Percentiles rank a stretch among this genome's conserved stretches.
Evolutionary conservation across 768 basidiomycete genomes (phyloP).

Genomic region (Boletellus sp.): DNA sequence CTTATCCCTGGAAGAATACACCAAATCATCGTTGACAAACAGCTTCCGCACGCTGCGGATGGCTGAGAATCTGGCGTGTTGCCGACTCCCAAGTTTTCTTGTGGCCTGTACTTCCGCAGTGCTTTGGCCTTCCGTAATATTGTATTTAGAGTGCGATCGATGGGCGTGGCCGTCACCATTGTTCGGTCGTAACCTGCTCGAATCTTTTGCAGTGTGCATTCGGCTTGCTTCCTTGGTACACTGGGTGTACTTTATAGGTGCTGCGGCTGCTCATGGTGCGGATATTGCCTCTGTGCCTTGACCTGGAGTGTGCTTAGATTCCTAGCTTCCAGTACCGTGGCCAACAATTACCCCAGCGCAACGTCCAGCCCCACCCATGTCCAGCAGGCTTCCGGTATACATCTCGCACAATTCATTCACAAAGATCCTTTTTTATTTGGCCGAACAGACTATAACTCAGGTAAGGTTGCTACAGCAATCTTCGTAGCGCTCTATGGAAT

Average conservation of each 20-base stretch:
- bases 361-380: slow-evolving; percentile 8
- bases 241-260: neutral
- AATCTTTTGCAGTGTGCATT: neutral
- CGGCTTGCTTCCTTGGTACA: neutral
- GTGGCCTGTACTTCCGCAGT: slow-evolving; percentile 3
- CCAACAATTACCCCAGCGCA: neutral
- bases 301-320: neutral
- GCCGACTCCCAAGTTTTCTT: neutral
- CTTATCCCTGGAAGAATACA: neutral
- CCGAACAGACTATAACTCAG: slow-evolving; percentile 24
- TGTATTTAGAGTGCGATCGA: neutral
- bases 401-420: neutral
- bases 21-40: neutral
- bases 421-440: neutral
- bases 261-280: slow-evolving; percentile 8
- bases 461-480: slow-evolving; percentile 17
- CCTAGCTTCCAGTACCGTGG: slow-evolving; percentile 5
- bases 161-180: neutral
- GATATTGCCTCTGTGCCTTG: neutral
- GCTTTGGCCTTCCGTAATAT: neutral
- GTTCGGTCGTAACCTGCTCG: neutral
- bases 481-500: slow-evolving; percentile 22
- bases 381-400: slow-evolving; percentile 2
- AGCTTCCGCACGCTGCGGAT: neutral
- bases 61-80: neutral